Conservation (phyloP, 192 early-diverging fungal species). For the Cetraspora pellucida region DNA sequence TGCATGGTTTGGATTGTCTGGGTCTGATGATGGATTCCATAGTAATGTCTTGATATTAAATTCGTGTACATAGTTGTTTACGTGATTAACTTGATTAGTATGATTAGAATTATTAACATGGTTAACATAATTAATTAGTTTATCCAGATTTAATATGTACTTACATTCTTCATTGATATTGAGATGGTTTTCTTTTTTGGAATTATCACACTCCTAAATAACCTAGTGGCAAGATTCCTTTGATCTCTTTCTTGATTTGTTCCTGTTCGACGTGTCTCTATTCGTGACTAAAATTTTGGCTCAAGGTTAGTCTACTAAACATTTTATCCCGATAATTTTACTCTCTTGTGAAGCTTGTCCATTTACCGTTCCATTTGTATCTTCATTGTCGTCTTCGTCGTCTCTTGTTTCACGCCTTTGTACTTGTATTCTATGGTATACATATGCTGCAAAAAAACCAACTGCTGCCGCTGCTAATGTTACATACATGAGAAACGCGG, state of each 20-base stretch:
- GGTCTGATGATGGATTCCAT: constrained; percentile 78
- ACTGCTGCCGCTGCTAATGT: constrained; percentile 15
- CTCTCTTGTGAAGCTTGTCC: not conserved
- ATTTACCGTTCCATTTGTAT: not conserved
- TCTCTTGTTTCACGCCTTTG: constrained; percentile 12
- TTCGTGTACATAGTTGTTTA: too few relatives aligned
- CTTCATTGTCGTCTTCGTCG: not conserved
- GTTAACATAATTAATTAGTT: too few relatives aligned
- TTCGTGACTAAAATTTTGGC: too few relatives aligned
- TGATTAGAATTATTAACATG: too few relatives aligned
- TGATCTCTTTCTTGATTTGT: not conserved
- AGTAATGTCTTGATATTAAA: constrained; percentile 57
- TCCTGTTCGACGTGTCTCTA: not conserved
- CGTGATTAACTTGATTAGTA: too few relatives aligned
- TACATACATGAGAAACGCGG: not conserved
- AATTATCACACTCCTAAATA: constrained; percentile 29
- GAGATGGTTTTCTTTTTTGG: constrained; percentile 55
- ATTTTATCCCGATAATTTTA: not conserved
- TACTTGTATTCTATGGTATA: constrained; percentile 1
- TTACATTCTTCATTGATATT: constrained; percentile 64
- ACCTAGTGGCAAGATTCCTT: constrained; percentile 39
- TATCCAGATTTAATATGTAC: too few relatives aligned
- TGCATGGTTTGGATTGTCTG: constrained; percentile 67
- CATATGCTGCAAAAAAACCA: constrained; percentile 1
- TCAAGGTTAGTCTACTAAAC: not conserved